phyloP scores from a whole-genome alignment of 371 early-diverging fungal species.

The Lichtheimia corymbifera region DNA sequence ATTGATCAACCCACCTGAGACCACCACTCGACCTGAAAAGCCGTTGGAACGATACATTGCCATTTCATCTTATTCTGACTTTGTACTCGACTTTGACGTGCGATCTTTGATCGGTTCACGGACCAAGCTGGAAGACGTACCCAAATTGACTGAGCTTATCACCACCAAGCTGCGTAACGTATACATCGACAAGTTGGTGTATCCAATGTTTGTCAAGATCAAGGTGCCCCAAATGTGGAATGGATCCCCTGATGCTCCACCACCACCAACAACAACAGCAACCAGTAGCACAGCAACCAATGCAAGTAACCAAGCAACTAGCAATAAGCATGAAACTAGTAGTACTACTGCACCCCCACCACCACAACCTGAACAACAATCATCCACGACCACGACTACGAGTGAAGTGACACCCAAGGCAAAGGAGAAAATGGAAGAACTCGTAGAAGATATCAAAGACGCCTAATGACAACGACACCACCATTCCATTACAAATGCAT shows the following conservation, averaged over 20 bases:
- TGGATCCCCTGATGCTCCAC: conserved; percentile 14
- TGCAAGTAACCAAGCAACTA: too few species aligned
- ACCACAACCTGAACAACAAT: too few species aligned
- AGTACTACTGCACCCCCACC: too few species aligned
- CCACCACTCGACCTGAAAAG: conserved; percentile 34
- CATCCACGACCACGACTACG: too few species aligned
- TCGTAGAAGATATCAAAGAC: conserved; percentile 39
- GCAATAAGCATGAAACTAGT: neutral
- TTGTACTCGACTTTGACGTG: conserved; percentile 82
- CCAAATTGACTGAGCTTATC: conserved; percentile 86
- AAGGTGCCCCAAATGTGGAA: conserved; percentile 53
- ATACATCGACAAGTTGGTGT: conserved; percentile 68
- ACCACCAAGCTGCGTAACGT: conserved; percentile 68
- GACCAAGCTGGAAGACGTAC: conserved; percentile 92
- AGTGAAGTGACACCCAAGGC: conserved; percentile 20
- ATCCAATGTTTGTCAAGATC: conserved; percentile 59
- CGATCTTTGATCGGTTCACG: conserved; percentile 88
- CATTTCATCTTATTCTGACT: conserved; percentile 71
- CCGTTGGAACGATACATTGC: conserved; percentile 59
- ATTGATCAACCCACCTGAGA: conserved; percentile 47
- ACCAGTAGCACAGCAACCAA: too few species aligned
- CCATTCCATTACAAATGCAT: too few species aligned
- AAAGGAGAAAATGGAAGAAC: conserved; percentile 37
- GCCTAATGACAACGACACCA: conserved; percentile 8
- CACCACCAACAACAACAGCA: conserved; percentile 18